Evolutionary conservation across 2,329 filamentous ascomycete species (phyloP).

Genomic region (Sclerotinia borealis): DNA sequence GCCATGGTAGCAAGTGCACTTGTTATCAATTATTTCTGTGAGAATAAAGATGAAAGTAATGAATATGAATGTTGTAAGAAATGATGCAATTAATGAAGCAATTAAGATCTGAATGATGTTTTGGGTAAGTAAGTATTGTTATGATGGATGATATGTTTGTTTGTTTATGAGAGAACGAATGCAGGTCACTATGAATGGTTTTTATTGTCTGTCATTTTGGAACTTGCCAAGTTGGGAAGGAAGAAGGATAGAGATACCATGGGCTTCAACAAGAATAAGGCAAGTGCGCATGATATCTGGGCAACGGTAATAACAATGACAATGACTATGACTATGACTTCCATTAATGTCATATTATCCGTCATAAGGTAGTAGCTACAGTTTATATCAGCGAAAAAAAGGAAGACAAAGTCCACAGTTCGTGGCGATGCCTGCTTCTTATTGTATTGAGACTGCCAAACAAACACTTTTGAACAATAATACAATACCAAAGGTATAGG

Average conservation of each 20-base stretch:
- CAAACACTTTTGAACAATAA: too few species aligned
- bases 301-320: too few species aligned
- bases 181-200: background rate
- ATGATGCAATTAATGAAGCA: background rate
- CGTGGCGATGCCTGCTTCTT: too few species aligned
- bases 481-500: too few species aligned
- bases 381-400: too few species aligned
- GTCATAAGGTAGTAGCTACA: background rate
- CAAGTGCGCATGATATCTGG: background rate
- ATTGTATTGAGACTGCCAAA: too few species aligned
- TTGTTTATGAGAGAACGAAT: background rate
- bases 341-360: too few species aligned
- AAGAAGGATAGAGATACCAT: background rate
- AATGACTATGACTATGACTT: too few species aligned
- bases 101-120: background rate
- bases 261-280: background rate
- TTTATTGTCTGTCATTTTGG: background rate
- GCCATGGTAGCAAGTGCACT: background rate
- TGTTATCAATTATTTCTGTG: background rate
- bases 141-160: too few species aligned
- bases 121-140: background rate
- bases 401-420: too few species aligned
- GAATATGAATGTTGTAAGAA: too few species aligned
- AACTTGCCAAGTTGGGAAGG: background rate
- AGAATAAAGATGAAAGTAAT: background rate